phyloP scores from a whole-genome alignment of 2,329 filamentous ascomycete genomes.

The Bipolaris sorokiniana region DNA sequence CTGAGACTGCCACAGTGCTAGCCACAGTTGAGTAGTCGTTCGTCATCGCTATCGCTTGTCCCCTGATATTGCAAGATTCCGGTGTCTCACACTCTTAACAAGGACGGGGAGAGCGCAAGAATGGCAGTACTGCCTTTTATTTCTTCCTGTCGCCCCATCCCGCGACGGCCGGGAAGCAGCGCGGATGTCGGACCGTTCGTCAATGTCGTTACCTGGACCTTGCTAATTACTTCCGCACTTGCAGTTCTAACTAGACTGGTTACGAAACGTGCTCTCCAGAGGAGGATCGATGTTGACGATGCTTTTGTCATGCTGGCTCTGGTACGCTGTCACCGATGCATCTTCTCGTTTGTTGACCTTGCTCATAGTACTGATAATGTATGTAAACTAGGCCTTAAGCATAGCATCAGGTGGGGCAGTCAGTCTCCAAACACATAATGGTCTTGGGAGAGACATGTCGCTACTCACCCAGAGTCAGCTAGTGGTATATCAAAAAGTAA shows the following conservation, averaged over 20 bases:
- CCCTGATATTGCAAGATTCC: constrained; percentile 4
- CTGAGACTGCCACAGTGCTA: background rate
- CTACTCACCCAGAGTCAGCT: constrained; percentile 27
- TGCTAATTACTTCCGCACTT: constrained; percentile 42
- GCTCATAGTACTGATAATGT: constrained; percentile 16
- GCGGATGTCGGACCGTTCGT: constrained; percentile 42
- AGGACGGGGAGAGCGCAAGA: constrained; percentile 33
- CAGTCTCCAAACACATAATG: constrained; percentile 39
- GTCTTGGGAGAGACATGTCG: constrained; percentile 37
- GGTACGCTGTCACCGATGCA: constrained; percentile 24
- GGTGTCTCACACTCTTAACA: constrained; percentile 15
- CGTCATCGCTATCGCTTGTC: background rate
- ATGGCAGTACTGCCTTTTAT: constrained; percentile 24
- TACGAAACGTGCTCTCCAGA: constrained; percentile 42
- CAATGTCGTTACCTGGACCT: constrained; percentile 45
- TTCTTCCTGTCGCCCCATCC: constrained; percentile 31
- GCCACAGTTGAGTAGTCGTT: background rate
- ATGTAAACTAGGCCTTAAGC: constrained; percentile 30
- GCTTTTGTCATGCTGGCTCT: constrained; percentile 44
- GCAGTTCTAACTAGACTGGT: constrained; percentile 44
- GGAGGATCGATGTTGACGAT: constrained; percentile 44
- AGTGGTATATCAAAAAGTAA: constrained; percentile 41
- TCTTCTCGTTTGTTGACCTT: background rate
- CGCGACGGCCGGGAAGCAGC: constrained; percentile 39
- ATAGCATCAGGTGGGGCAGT: constrained; percentile 44